phyloP scores from a whole-genome alignment of 2,329 filamentous ascomycete species.

The Teratosphaeria gauchensis region DNA sequence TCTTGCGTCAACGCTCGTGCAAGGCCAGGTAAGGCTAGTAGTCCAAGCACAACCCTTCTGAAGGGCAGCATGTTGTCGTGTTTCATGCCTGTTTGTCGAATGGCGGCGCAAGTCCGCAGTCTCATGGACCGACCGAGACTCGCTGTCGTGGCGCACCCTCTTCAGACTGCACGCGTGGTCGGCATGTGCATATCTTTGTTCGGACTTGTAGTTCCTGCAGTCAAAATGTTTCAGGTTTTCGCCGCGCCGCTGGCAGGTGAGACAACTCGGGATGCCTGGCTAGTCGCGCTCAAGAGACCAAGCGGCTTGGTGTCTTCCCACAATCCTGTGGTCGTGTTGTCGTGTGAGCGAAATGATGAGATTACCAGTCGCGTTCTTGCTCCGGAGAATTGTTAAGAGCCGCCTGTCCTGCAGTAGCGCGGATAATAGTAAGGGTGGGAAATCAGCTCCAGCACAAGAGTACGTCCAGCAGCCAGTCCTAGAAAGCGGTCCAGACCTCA shows the following conservation, averaged over 20 bases:
- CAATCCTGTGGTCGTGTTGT: background rate
- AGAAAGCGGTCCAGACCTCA: background rate
- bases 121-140: background rate
- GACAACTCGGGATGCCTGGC: background rate
- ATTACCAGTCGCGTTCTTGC: background rate
- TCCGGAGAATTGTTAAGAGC: background rate
- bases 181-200: background rate
- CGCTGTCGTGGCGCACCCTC: background rate
- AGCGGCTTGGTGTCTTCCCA: background rate
- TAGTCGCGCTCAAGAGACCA: background rate
- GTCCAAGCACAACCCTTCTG: slow-evolving; percentile 6
- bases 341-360: background rate
- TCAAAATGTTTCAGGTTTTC: background rate
- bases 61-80: slow-evolving; percentile 17
- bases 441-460: background rate
- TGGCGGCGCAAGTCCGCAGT: background rate
- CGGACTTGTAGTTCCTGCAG: background rate
- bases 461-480: background rate
- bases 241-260: background rate
- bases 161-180: background rate
- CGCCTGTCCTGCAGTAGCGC: background rate
- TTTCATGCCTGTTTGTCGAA: background rate
- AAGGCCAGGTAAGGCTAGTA: background rate
- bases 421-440: background rate
- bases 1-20: slow-evolving; percentile 16